Conservation (phyloP, 2,329 filamentous ascomycete species). For the Talaromyces sp. region DNA sequence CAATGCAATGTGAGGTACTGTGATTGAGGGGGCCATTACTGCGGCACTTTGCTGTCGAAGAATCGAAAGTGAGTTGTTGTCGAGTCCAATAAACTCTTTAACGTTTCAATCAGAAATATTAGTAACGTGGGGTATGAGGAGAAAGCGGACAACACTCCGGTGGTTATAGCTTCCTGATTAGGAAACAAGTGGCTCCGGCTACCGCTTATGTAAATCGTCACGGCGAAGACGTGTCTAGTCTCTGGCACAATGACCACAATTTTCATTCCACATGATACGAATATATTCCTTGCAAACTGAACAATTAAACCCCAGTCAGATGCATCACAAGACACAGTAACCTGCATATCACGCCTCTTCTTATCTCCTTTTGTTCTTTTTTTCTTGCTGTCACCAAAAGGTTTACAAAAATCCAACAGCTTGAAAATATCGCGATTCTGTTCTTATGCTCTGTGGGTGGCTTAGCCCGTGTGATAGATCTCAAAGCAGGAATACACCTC, state of each 20-base stretch:
- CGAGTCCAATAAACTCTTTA: not conserved
- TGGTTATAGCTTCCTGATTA: not conserved
- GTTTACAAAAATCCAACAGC: too few species aligned
- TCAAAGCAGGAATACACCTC: conserved; percentile 19
- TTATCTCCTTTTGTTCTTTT: too few species aligned
- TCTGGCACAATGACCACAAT: not conserved
- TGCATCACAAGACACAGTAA: too few species aligned
- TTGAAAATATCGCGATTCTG: too few species aligned
- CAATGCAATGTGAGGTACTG: not conserved
- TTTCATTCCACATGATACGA: too few species aligned
- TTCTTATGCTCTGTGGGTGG: too few species aligned
- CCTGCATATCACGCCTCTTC: too few species aligned
- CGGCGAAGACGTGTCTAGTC: not conserved
- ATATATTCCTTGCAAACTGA: too few species aligned
- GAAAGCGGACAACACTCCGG: not conserved
- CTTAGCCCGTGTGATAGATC: not conserved
- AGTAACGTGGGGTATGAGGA: not conserved
- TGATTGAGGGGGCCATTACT: not conserved
- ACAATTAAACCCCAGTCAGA: too few species aligned
- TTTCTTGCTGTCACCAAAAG: too few species aligned
- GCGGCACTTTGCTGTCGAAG: not conserved
- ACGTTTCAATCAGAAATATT: not conserved
- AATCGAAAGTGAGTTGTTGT: not conserved
- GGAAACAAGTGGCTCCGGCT: not conserved
- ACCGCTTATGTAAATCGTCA: not conserved